Evolutionary conservation across 495 filamentous ascomycete genomes (phyloP).

Genomic region (Baudoinia panamericana): DNA sequence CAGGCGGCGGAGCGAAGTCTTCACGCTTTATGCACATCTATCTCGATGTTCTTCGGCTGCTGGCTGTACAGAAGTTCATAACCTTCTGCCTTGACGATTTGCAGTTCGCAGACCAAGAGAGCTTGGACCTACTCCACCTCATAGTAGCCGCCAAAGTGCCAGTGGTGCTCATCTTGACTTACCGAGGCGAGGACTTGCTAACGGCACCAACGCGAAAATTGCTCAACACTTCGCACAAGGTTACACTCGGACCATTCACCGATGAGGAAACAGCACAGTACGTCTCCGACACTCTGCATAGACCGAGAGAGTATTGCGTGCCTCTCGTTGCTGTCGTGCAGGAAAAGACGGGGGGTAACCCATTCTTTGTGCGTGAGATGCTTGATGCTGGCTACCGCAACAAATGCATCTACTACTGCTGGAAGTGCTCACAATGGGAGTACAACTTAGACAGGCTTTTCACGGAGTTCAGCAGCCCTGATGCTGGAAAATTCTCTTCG

Average conservation of each 20-base stretch:
- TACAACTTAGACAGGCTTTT: slow-evolving; percentile 75
- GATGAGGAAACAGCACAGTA: slow-evolving; percentile 67
- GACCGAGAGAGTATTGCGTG: slow-evolving; percentile 45
- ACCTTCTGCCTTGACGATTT: slow-evolving; percentile 76
- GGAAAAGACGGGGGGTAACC: slow-evolving; percentile 70
- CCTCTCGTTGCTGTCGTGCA: slow-evolving; percentile 60
- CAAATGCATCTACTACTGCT: slow-evolving; percentile 72
- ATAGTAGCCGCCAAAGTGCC: slow-evolving; percentile 60
- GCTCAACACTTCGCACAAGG: slow-evolving; percentile 36
- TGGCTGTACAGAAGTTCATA: slow-evolving; percentile 66
- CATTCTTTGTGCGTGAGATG: slow-evolving; percentile 83
- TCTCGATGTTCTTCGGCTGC: slow-evolving; percentile 65
- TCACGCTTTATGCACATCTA: slow-evolving; percentile 73
- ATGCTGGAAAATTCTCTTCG: slow-evolving; percentile 64
- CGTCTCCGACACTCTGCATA: slow-evolving; percentile 58
- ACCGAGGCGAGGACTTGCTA: slow-evolving; percentile 39
- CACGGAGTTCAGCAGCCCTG: slow-evolving; percentile 60
- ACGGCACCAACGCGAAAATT: slow-evolving; percentile 20
- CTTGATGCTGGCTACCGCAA: slow-evolving; percentile 76
- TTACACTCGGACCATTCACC: slow-evolving; percentile 51
- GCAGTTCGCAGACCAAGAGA: slow-evolving; percentile 78
- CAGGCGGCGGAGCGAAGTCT: slow-evolving; percentile 55
- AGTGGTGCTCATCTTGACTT: slow-evolving; percentile 62
- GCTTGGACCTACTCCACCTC: slow-evolving; percentile 60
- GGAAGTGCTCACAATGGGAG: slow-evolving; percentile 64